Evolutionary conservation across 2,329 filamentous ascomycete species (phyloP), one percentile per base, ranked within the genome.

Genomic region (Rutstroemia sp.): DNA sequence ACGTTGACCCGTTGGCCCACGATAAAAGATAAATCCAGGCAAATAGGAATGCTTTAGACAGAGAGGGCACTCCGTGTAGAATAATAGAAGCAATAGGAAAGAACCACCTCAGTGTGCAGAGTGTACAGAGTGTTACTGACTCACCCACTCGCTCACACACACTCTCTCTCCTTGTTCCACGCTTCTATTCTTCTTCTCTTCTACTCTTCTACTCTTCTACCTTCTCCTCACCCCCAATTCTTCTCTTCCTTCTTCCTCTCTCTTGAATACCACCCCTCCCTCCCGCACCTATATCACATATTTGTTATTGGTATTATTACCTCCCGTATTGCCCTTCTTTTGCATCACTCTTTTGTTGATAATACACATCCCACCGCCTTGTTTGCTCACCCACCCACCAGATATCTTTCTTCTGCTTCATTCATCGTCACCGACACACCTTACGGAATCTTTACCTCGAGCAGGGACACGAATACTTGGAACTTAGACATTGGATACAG

Each of bases 401-500:
- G 30, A 34, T 34, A 34, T 17, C 17, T 27, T 19, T 16, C 51
- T n/a, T 41, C 16, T 23, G 27, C 30, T n/a, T 48, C 34, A 6
- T 27, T 27, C 16, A 21, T 21, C 42, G 23, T 16, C 48, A 49
- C 12, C 51, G 48, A 39, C 30, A 54, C 44, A 16, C 19, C 30
- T 34, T 34, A 48, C 50, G 50, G 44, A 52, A 52, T 52, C 50
- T 34, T 19, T 12, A 37, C 51, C 42, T 48, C 42, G 30, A 51
- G 14, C 19, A 23, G 16, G 27, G 39, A 39, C 52, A 23, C 34
- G 27, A 17, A 54, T 54, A 54, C 52, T 54, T 54, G 52, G 52
- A 49, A 49, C 45, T 54, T 41, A 10, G 44, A 54, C 21, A 54
- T 54, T 49, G 52, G 52, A 17, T 49, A 23, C 34, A 27, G 41